Percentiles rank a stretch among this genome's conserved stretches.
phyloP scores from a whole-genome alignment of 805 yeast genomes.

The Saccharomycopsis babjevae region DNA sequence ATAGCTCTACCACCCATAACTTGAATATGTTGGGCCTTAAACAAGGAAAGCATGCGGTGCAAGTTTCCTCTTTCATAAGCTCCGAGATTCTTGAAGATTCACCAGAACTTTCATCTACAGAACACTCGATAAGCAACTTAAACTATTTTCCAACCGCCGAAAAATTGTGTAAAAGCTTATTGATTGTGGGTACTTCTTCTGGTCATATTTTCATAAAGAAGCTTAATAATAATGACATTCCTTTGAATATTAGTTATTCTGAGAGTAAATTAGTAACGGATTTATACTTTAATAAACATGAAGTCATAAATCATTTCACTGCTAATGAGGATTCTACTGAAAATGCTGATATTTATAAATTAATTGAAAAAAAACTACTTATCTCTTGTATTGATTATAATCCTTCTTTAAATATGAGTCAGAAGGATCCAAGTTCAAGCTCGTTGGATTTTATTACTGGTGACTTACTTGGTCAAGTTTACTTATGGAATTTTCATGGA shows the following conservation, averaged over 20 bases:
- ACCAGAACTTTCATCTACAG: background rate
- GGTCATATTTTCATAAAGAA: slow-evolving; percentile 10
- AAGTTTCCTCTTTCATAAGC: slow-evolving; percentile 3
- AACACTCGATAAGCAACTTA: background rate
- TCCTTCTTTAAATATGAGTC: background rate
- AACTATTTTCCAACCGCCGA: background rate
- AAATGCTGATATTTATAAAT: background rate
- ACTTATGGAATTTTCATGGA: slow-evolving; percentile 9
- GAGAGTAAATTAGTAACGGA: background rate
- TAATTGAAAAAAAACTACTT: slow-evolving; percentile 1
- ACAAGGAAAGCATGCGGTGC: slow-evolving; percentile 11
- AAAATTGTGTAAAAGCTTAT: slow-evolving; percentile 3
- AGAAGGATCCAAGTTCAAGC: background rate
- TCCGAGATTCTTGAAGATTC: background rate
- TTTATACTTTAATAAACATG: slow-evolving; percentile 1
- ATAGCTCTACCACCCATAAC: slow-evolving; percentile 3
- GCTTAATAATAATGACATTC: slow-evolving; percentile 2
- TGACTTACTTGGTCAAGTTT: slow-evolving; percentile 13
- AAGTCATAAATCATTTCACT: background rate
- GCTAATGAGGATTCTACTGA: background rate
- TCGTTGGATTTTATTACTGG: slow-evolving; percentile 14
- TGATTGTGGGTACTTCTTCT: slow-evolving; percentile 7
- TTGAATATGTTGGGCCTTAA: slow-evolving; percentile 9
- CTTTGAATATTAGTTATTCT: background rate
- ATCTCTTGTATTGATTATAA: slow-evolving; percentile 3